Conservation (phyloP, 2,329 filamentous ascomycete species). For the Capronia coronata region DNA sequence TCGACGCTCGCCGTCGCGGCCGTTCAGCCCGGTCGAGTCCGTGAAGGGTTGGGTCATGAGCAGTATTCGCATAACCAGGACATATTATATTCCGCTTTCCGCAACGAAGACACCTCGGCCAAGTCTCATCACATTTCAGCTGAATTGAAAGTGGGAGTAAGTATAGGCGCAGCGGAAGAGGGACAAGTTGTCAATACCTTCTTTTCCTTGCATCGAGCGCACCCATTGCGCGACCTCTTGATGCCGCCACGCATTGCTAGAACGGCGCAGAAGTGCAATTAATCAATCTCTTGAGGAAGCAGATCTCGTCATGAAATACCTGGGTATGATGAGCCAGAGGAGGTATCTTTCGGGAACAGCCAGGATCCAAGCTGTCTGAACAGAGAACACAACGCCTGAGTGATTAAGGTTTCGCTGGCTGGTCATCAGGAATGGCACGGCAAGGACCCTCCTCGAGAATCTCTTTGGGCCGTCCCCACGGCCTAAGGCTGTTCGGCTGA, state of each 20-base stretch:
- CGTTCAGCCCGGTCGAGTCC: not conserved
- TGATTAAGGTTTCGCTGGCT: not conserved
- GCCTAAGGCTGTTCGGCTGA: not conserved
- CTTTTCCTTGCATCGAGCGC: conserved; percentile 1
- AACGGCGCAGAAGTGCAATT: too few species aligned
- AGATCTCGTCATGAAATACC: too few species aligned
- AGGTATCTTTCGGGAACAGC: not conserved
- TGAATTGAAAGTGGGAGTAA: not conserved
- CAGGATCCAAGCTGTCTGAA: not conserved
- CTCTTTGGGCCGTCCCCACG: not conserved
- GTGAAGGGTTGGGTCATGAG: not conserved
- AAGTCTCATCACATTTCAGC: conserved; percentile 5
- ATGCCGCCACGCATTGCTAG: conserved; percentile 8
- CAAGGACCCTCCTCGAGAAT: not conserved
- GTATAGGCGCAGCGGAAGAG: not conserved
- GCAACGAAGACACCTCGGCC: not conserved
- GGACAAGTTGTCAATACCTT: not conserved
- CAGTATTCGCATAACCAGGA: not conserved
- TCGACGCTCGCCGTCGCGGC: not conserved
- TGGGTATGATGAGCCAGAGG: too few species aligned
- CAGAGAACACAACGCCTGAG: not conserved
- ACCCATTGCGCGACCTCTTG: not conserved
- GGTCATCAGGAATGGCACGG: not conserved
- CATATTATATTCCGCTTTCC: not conserved
- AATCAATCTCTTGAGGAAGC: too few species aligned